Evolutionary conservation across 2,329 filamentous ascomycete genomes (phyloP), one percentile per base, ranked within the genome.

Genomic region (Boeremia exigua): DNA sequence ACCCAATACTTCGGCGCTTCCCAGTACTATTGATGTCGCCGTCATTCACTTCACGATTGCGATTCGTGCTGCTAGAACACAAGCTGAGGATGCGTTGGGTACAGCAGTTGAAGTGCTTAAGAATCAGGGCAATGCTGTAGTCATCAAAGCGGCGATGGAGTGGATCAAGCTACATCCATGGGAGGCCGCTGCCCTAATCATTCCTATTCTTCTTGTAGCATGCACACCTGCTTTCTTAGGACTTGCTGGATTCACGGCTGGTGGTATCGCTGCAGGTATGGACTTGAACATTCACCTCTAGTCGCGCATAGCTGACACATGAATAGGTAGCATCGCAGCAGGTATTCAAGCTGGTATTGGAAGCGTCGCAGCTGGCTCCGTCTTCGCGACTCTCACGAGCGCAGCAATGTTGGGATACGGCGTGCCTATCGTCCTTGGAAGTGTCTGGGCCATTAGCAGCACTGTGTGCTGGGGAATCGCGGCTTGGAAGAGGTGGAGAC

Each of bases 401-500:
- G 70, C 69, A 0, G 61, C 47, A 4, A 73, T 69, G 66, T 65
- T 54, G 6, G 70, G 70, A 0, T 66, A 47, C 33, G 66, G 66
- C 2, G 48, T 42, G 5, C 7, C 27, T 2, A 48, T 63, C n/a
- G 56, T 69, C 2, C 33, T 61, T 12, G 59, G 54, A 11, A 19
- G 6, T 8, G 40, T 10, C 14, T 42, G 30, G 23, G 23, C 15
- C 2, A 12, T 44, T 6, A 38, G 39, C 12, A 28, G 25, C 6
- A 32, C 32, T 4, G 23, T 43, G 1, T 25, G 37, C 6, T 14
- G 19, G n/a, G n/a, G 6, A 11, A 19, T 29, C 14, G 32, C 43
- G 4, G 43, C n/a, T 8, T 46, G 19, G 12, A 46, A 37, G 30
- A 23, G 43, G 3, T 17, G 32, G 23, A n/a, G n/a, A n/a, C n/a